These are phyloP conservation scores for Candida gorgasii DNA, from an alignment of 805 yeast species.

Conservation along the genomic window DNA sequence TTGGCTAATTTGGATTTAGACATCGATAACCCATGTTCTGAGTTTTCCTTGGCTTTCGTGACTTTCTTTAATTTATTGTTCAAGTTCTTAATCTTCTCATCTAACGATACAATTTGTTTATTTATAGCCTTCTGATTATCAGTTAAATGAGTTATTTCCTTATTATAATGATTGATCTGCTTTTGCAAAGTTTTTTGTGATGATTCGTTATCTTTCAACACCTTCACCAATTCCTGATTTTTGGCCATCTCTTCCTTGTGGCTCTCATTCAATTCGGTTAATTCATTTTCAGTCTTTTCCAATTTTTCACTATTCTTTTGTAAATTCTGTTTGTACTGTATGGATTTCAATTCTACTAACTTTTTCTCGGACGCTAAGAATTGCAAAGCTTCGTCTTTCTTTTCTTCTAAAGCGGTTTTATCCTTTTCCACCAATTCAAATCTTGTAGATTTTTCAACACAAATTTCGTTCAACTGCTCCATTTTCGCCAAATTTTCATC, in stretches of 20 bases:
- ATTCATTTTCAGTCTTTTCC: constrained; percentile 29
- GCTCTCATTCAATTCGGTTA: constrained; percentile 38
- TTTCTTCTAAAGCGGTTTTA: constrained; percentile 60
- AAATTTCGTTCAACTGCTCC: constrained; percentile 76
- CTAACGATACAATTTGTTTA: constrained; percentile 63
- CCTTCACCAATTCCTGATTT: constrained; percentile 25
- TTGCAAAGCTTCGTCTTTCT: constrained; percentile 67
- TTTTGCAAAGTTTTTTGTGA: constrained; percentile 31
- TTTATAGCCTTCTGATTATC: constrained; percentile 33
- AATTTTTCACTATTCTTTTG: constrained; percentile 42
- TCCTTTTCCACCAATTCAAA: constrained; percentile 80
- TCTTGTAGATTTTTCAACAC: constrained; percentile 78
- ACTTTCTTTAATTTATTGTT: constrained; percentile 59
- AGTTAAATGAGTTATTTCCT: constrained; percentile 20
- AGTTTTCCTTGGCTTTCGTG: constrained; percentile 51
- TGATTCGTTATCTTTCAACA: constrained; percentile 30
- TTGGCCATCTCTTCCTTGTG: constrained; percentile 29
- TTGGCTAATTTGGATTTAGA: constrained; percentile 48
- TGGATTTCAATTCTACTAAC: constrained; percentile 52
- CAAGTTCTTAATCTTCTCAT: constrained; percentile 74
- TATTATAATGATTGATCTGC: constrained; percentile 17
- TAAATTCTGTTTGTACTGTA: constrained; percentile 55
- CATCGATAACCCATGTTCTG: constrained; percentile 46
- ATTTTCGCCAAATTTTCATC: constrained; percentile 61
- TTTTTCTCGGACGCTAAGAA: constrained; percentile 66